Evolutionary conservation across 495 filamentous ascomycete species (phyloP), one percentile per base, ranked within the genome.

Genomic region (Astrocystis sublimbata): DNA sequence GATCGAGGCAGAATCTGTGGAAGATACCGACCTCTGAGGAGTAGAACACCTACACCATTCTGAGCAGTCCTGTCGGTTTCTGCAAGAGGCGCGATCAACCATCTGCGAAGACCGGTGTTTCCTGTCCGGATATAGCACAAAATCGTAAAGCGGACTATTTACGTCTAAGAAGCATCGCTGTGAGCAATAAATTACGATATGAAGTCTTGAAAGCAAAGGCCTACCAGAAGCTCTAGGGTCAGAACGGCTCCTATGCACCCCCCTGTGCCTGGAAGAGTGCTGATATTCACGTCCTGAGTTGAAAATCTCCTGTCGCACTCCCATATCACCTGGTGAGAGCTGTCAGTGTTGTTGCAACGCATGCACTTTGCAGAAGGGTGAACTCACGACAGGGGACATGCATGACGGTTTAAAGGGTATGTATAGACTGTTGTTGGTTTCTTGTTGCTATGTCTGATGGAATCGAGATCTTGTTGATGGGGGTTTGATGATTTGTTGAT

Each of bases 401-500:
- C 46, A 52, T 43, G 30, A n/a, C 15, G 36, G 28, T 4, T 17
- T 35, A 9, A 19, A 52, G 41, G 60, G 52, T 63, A 58, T 63
- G 53, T 52, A 51, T 31, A 36, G 17, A 19, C 13, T 17, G 15
- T 36, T 15, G n/a, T 43, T 38, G 4, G 15, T 26, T 38, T 55
- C 13, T 56, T 17, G 28, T 43, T 35, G 43, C 42, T 51, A 28
- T 12, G 30, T 21, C 31, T 31, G 61, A 45, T 30, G 23, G 17
- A 46, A 23, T 35, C 41, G 33, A 13, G 53, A 5, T 7, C 10
- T 50, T 56, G 43, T 49, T n/a, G 26, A 21, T 58, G 31, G 24
- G 21, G 13, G 57, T 58, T 57, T 31, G 42, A 47, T 40, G 23
- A 28, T 17, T 49, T 58, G 12, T 42, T 41, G 42, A 63, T 55